These are phyloP conservation scores for Evernia prunastri DNA, from an alignment of 495 filamentous ascomycete species.

Conservation along the genomic window DNA sequence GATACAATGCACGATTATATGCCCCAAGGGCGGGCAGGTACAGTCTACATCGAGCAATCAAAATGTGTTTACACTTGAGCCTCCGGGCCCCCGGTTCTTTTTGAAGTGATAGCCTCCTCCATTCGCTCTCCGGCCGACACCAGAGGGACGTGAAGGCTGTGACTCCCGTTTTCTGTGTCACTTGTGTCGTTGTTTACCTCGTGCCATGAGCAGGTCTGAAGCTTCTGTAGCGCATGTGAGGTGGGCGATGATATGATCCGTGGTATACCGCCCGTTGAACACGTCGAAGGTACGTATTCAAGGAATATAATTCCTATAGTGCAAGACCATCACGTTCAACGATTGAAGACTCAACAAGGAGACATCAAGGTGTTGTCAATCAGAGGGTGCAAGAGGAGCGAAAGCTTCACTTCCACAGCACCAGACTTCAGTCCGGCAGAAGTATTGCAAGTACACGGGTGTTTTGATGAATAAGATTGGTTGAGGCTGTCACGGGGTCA, in stretches of 20 bases:
- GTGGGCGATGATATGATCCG: background rate
- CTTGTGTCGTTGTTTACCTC: too few relatives aligned
- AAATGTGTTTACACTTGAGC: conserved; percentile 2
- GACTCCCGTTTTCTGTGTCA: background rate
- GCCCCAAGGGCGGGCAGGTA: background rate
- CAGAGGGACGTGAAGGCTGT: background rate
- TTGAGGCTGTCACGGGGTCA: background rate
- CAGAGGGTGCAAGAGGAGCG: too few relatives aligned
- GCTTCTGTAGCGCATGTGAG: background rate
- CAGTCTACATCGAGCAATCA: background rate
- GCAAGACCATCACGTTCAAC: too few relatives aligned
- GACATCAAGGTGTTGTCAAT: background rate
- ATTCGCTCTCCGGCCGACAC: background rate
- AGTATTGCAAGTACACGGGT: background rate
- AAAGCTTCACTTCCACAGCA: background rate
- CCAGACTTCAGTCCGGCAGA: background rate
- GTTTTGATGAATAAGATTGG: background rate
- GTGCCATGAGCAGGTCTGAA: background rate
- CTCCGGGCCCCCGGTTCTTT: background rate
- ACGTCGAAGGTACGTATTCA: too few relatives aligned
- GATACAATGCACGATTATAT: background rate
- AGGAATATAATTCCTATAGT: too few relatives aligned
- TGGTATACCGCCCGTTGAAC: background rate
- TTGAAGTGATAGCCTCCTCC: background rate
- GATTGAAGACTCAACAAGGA: too few relatives aligned